Evolutionary conservation across 768 basidiomycete genomes (phyloP).

Genomic region (Hemileccinum impolitum): DNA sequence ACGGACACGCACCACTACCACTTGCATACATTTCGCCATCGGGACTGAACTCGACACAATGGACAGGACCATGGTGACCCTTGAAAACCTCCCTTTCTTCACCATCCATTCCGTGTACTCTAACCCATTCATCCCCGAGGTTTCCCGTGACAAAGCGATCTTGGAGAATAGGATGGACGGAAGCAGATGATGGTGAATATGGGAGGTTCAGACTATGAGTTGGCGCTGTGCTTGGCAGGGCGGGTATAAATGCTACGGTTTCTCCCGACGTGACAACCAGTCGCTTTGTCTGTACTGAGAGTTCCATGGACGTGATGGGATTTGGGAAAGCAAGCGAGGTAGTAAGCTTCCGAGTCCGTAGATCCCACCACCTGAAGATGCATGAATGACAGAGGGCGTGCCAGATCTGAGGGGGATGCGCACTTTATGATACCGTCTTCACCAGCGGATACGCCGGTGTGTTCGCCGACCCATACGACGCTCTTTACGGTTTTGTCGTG

Average conservation of each 20-base stretch:
- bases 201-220: conserved; percentile 76
- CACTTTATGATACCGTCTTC: conserved; percentile 93
- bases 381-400: conserved; percentile 10
- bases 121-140: conserved; percentile 91
- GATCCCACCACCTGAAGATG: conserved; percentile 88
- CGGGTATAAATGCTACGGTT: conserved; percentile 88
- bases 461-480: conserved; percentile 89
- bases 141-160: conserved; percentile 94
- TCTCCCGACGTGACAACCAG: conserved; percentile 90
- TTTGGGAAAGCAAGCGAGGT: conserved; percentile 69
- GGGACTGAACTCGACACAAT: conserved; percentile 89
- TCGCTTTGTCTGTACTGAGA: conserved; percentile 75
- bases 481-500: conserved; percentile 92
- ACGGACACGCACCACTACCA: conserved; percentile 75
- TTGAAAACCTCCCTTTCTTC: conserved; percentile 89
- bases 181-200: conserved; percentile 90
- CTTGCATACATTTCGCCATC: conserved; percentile 98
- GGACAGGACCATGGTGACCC: conserved; percentile 97
- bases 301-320: conserved; percentile 92
- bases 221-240: conserved; percentile 55
- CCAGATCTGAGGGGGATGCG: neutral
- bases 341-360: conserved; percentile 70
- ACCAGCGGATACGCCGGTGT: conserved; percentile 83
- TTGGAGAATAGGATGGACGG: conserved; percentile 84
- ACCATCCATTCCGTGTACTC: conserved; percentile 87